Percentiles rank a stretch among this genome's conserved stretches.
Evolutionary conservation across 2,329 filamentous ascomycete species (phyloP).

Genomic region (Stagonosporopsis vannaccii): DNA sequence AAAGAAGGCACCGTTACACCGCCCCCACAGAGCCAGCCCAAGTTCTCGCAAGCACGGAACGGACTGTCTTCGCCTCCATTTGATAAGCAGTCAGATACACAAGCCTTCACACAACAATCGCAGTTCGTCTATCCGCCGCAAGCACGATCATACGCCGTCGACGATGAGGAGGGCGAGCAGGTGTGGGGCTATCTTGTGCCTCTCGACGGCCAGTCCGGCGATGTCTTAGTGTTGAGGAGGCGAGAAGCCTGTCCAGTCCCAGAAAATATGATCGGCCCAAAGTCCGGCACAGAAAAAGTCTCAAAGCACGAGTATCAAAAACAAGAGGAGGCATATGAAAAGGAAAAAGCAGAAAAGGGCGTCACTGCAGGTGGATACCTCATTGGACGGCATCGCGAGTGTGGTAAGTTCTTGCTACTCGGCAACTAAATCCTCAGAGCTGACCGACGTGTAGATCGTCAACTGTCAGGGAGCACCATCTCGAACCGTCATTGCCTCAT

Average conservation of each 20-base stretch:
- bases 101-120: conserved; percentile 84
- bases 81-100: conserved; percentile 41
- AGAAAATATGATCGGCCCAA: conserved; percentile 46
- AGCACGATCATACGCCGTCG: conserved; percentile 78
- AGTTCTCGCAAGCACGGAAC: conserved; percentile 42
- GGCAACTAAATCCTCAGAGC: conserved; percentile 7
- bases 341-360: conserved; percentile 58
- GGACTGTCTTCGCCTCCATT: conserved; percentile 64
- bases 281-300: conserved; percentile 55
- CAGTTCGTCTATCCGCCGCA: conserved; percentile 79
- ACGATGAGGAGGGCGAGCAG: conserved; percentile 82
- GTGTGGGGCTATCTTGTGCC: conserved; percentile 97
- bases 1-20: conserved; percentile 79
- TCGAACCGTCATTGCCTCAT: conserved; percentile 84
- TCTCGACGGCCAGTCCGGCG: conserved; percentile 73
- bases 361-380: conserved; percentile 82
- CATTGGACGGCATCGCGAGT: conserved; percentile 91
- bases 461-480: conserved; percentile 76
- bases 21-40: conserved; percentile 47
- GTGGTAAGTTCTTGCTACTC: conserved; percentile 67
- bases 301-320: conserved; percentile 63
- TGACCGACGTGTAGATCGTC: conserved; percentile 65
- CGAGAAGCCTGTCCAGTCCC: conserved; percentile 73
- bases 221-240: conserved; percentile 76
- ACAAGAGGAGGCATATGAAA: conserved; percentile 68